Conservation (phyloP, 139 green algal genomes). For the Limnomonas spitsbergensis region DNA sequence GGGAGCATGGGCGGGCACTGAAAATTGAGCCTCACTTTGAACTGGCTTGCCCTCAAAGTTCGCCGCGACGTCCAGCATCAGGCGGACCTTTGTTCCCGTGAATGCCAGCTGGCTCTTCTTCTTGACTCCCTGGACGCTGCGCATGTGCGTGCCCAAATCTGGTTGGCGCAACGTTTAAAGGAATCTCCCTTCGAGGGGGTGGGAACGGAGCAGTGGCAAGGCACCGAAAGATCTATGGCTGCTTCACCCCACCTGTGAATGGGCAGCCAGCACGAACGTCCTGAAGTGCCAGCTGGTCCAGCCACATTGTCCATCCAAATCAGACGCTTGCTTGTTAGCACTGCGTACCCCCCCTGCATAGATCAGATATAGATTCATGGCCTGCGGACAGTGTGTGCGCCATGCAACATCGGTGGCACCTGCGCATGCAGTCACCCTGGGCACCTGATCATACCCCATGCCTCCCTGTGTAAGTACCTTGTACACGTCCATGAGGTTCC, state of each 20-base stretch:
- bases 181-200: too few species aligned
- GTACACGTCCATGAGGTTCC: not conserved
- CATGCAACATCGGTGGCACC: conserved; percentile 21
- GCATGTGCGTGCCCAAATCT: not conserved
- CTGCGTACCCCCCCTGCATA: conserved; percentile 43
- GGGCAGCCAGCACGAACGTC: conserved; percentile 30
- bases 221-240: not conserved
- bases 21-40: not conserved
- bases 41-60: conserved; percentile 20
- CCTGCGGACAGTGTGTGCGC: conserved; percentile 24
- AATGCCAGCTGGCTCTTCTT: not conserved
- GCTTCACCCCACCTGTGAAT: conserved; percentile 24
- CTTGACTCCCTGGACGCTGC: not conserved
- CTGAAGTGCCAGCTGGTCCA: not conserved
- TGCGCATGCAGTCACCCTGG: not conserved
- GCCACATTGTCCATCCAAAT: conserved; percentile 48
- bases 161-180: too few species aligned
- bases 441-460: not conserved
- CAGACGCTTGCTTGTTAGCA: conserved; percentile 50
- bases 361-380: not conserved
- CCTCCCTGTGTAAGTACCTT: not conserved
- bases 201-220: not conserved
- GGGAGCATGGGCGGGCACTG: too few species aligned
- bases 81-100: conserved; percentile 28
- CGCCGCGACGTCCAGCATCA: conserved; percentile 35